Base-by-base conservation (phyloP, 257 asterid species). In the Solanum pimpinellifolium region DNA sequence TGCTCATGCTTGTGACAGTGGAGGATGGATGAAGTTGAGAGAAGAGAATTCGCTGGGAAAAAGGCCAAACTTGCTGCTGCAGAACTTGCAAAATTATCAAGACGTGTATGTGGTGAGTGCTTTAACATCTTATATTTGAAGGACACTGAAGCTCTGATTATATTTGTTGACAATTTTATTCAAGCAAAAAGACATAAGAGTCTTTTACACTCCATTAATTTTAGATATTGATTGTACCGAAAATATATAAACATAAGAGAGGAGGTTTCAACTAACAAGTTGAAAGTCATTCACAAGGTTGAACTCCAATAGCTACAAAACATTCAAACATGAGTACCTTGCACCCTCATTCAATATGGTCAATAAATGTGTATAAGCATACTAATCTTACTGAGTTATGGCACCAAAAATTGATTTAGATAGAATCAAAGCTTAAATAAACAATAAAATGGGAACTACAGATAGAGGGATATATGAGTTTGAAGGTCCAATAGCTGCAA, bases 11-110 rank as follows among this genome's bases (percentile, higher is more conserved):
- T 88, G 84, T 88, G 91, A 86, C 91, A 97, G 98, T 97, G 98
- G 98, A 90, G 92, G 87, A 85, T 75, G 91, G 98, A 97, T 92
- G 98, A 95, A 86, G 94, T 95, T 90, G 95, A 92, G 89, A 93
- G 90, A 91, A 94, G 99, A 95, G 98, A 97, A 88, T 93, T 90
- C 87, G 98, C 99, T 8, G 94, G 98, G 92, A 97, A 97, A 91
- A 97, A 92, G 94, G 99, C 98, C 87, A 95, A 94, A 91, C 98
- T 97, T 90, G 99, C 98, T 86, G 97, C 99, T n/a, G 99, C 99
- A 15, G 99, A 97, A 91, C 98, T 97, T 86, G 98, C 97, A 85
- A 97, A 97, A 92, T 91, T 97, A 88, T 97, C 99, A 25, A 94
- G 95, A 90, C 98, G 99, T 76, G 98, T 97, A 60, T 97, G 98